A percentile compares a stretch with the other conserved stretches of the same genome.
Evolutionary conservation across 2,329 filamentous ascomycete genomes (phyloP).

Genomic region (Metarhizium sp.): DNA sequence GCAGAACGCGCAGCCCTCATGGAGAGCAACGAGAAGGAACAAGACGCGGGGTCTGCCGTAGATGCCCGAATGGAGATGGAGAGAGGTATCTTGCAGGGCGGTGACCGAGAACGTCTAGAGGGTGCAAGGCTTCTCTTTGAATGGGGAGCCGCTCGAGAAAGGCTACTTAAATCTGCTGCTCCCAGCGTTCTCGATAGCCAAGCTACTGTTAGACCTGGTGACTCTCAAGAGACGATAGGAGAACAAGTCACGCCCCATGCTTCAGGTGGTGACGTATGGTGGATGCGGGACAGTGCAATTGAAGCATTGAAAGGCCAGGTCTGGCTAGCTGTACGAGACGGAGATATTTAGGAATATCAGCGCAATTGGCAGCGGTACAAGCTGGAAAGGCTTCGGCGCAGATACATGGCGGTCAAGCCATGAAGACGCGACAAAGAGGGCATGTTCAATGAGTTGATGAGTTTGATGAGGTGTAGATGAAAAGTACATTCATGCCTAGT

Average conservation of each 20-base stretch:
- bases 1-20: slow-evolving; percentile 59
- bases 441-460: background rate
- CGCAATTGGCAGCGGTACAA: background rate
- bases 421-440: background rate
- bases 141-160: slow-evolving; percentile 40
- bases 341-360: slow-evolving; percentile 14
- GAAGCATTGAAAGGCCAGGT: slow-evolving; percentile 46
- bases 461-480: background rate
- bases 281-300: slow-evolving; percentile 45
- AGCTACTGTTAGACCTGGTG: slow-evolving; percentile 21
- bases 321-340: slow-evolving; percentile 38
- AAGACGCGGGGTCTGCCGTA: slow-evolving; percentile 43
- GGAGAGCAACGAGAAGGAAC: slow-evolving; percentile 37
- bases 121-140: slow-evolving; percentile 45
- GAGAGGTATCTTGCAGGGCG: slow-evolving; percentile 30
- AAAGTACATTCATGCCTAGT: background rate
- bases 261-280: slow-evolving; percentile 32
- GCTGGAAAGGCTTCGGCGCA: background rate
- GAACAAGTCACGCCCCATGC: slow-evolving; percentile 12
- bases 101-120: slow-evolving; percentile 32
- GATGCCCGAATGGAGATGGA: slow-evolving; percentile 65
- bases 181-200: slow-evolving; percentile 22
- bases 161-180: slow-evolving; percentile 16
- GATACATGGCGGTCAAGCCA: background rate
- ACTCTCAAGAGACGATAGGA: slow-evolving; percentile 12